phyloP scores from a whole-genome alignment of 345 rosid genomes.

The Turritis glabra region DNA sequence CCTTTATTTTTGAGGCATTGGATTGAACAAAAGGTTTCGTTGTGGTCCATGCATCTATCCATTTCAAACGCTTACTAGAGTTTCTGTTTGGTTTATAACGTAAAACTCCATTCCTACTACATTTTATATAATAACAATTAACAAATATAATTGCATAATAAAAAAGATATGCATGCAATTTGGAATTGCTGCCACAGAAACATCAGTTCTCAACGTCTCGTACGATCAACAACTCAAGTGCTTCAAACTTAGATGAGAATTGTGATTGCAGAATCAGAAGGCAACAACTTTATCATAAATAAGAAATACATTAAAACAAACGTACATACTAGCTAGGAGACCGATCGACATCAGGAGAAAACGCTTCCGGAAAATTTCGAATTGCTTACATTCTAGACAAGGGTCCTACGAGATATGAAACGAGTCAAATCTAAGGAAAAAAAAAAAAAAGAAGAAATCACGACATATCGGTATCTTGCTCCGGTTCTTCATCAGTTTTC shows the following conservation, averaged over 20 bases:
- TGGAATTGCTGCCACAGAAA: neutral
- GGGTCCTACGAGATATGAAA: constrained; percentile 13
- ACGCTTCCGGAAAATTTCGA: neutral
- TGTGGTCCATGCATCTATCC: constrained; percentile 35
- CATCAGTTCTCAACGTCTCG: neutral
- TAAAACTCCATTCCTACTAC: neutral
- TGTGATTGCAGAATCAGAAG: neutral
- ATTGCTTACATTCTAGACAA: constrained; percentile 14
- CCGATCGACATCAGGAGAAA: neutral
- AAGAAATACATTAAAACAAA: constrained; percentile 5
- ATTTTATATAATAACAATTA: neutral
- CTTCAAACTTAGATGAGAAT: neutral
- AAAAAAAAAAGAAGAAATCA: neutral
- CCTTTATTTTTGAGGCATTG: constrained; percentile 22
- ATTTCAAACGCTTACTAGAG: constrained; percentile 10
- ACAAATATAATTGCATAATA: neutral
- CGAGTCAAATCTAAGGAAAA: neutral
- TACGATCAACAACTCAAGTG: constrained; percentile 6
- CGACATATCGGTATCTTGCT: constrained; percentile 8
- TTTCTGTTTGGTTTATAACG: constrained; percentile 14
- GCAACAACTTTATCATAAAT: neutral
- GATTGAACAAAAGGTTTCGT: constrained; percentile 25
- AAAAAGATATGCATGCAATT: constrained; percentile 11
- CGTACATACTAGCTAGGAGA: constrained; percentile 16
- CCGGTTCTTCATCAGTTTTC: neutral